A percentile compares a stretch with the other conserved stretches of the same genome.
Evolutionary conservation across 148 eudicot genomes (phyloP).

Genomic region (Vaccinium corymbosum): DNA sequence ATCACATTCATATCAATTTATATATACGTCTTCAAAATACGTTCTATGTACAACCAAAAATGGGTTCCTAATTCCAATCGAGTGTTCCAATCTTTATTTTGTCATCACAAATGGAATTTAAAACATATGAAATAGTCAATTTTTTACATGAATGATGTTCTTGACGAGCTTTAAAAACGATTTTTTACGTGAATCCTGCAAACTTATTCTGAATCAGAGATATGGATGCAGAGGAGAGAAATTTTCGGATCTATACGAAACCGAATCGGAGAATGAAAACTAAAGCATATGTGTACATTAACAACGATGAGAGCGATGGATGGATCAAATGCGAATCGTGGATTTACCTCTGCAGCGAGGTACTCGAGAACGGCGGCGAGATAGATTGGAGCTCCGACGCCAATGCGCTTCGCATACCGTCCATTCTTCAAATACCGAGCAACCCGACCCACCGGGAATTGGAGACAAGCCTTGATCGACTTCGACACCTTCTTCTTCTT

Average conservation of each 20-base stretch:
- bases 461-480: slow-evolving; percentile 40
- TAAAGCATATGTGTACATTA: background rate
- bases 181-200: too few species aligned
- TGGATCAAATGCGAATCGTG: background rate
- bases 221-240: background rate
- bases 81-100: too few species aligned
- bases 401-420: slow-evolving; percentile 40
- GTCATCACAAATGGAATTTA: too few species aligned
- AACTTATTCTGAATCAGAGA: background rate
- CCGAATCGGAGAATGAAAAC: background rate
- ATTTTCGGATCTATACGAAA: background rate
- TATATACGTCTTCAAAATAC: too few species aligned
- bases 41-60: too few species aligned
- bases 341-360: slow-evolving; percentile 36
- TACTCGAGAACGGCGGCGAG: slow-evolving; percentile 44
- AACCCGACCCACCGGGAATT: slow-evolving; percentile 41
- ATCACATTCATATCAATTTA: too few species aligned
- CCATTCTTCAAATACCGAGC: slow-evolving; percentile 38
- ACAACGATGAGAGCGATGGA: background rate
- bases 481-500: slow-evolving; percentile 32
- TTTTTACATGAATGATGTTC: too few species aligned
- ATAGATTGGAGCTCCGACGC: slow-evolving; percentile 38
- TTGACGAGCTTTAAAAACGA: too few species aligned
- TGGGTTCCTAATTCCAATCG: too few species aligned
- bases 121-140: too few species aligned